phyloP scores from a whole-genome alignment of 2,329 filamentous ascomycete species.

The Aspergillus sclerotialis region DNA sequence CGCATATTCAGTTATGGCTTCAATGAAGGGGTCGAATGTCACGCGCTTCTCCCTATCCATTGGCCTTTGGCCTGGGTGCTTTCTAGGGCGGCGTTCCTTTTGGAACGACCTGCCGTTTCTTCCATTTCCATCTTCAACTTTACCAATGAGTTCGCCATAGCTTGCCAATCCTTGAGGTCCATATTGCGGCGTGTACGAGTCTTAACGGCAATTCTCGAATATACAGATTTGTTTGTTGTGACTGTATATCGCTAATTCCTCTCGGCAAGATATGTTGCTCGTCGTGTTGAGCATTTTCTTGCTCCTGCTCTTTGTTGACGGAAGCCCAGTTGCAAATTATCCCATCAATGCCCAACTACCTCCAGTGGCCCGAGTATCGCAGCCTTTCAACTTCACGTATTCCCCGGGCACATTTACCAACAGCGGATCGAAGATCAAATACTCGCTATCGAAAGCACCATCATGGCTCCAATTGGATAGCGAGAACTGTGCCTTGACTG shows the following conservation, averaged over 20 bases:
- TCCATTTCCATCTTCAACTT: constrained; percentile 10
- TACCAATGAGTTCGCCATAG: constrained; percentile 6
- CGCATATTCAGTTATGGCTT: constrained; percentile 35
- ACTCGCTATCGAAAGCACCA: constrained; percentile 60
- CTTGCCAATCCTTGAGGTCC: constrained; percentile 7
- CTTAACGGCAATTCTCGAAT: background rate
- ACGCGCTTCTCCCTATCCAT: constrained; percentile 24
- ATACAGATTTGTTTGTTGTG: constrained; percentile 11
- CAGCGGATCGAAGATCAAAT: constrained; percentile 49
- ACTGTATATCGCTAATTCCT: constrained; percentile 8
- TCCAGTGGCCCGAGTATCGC: constrained; percentile 62
- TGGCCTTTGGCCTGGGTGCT: constrained; percentile 22
- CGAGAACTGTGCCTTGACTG: constrained; percentile 57
- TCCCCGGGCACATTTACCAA: constrained; percentile 63
- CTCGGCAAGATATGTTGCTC: constrained; percentile 19
- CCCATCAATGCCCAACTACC: constrained; percentile 82
- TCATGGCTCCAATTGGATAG: constrained; percentile 69
- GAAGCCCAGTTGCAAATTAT: constrained; percentile 46
- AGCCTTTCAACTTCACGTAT: constrained; percentile 42
- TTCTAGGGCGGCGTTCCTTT: constrained; percentile 15
- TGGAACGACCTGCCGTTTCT: constrained; percentile 14
- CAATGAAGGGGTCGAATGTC: constrained; percentile 23
- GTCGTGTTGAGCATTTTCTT: constrained; percentile 19
- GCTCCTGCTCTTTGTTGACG: constrained; percentile 22
- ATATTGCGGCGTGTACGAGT: constrained; percentile 1